Percentiles rank a stretch among this genome's conserved stretches.
These are phyloP conservation scores for Scutellaria barbata DNA, from an alignment of 257 asterid genomes.

Conservation along the genomic window DNA sequence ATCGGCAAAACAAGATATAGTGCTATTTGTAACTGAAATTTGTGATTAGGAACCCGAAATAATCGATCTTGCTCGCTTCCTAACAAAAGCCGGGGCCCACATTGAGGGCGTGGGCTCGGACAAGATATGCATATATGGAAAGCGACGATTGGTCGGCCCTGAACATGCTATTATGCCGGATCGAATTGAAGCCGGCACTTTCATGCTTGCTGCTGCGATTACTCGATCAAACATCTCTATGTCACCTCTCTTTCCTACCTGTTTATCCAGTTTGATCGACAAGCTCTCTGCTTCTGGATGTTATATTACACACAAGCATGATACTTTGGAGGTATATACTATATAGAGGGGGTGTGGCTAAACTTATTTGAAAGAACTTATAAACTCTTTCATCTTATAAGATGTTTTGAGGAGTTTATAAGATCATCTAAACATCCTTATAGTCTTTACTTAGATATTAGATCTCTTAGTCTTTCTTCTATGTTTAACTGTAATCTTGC, in stretches of 20 bases:
- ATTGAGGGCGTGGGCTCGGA: slow-evolving; percentile 49
- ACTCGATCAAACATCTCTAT: slow-evolving; percentile 47
- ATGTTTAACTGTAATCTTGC: neutral
- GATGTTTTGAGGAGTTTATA: neutral
- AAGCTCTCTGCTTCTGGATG: slow-evolving; percentile 46
- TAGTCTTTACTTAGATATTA: no score
- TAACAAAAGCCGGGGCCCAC: slow-evolving; percentile 44
- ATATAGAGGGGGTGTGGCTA: no score
- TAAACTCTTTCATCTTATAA: neutral
- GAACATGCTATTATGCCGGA: slow-evolving; percentile 48
- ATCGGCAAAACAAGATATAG: neutral
- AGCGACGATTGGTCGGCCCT: slow-evolving; percentile 34
- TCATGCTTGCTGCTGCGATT: slow-evolving; percentile 57
- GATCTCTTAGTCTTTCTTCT: neutral
- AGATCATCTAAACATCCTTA: no score
- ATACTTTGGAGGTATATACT: slow-evolving; percentile 38
- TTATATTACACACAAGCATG: slow-evolving; percentile 31
- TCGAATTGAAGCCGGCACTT: slow-evolving; percentile 50
- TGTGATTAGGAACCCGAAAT: slow-evolving; percentile 53
- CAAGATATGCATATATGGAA: slow-evolving; percentile 40
- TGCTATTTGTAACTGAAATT: neutral
- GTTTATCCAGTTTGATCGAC: slow-evolving; percentile 34
- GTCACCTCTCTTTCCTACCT: slow-evolving; percentile 38
- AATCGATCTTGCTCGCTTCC: slow-evolving; percentile 45
- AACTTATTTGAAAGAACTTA: no score